Evolutionary conservation across 768 basidiomycete genomes (phyloP), one percentile per base, ranked within the genome.

Genomic region (Rhizopogon salebrosus): DNA sequence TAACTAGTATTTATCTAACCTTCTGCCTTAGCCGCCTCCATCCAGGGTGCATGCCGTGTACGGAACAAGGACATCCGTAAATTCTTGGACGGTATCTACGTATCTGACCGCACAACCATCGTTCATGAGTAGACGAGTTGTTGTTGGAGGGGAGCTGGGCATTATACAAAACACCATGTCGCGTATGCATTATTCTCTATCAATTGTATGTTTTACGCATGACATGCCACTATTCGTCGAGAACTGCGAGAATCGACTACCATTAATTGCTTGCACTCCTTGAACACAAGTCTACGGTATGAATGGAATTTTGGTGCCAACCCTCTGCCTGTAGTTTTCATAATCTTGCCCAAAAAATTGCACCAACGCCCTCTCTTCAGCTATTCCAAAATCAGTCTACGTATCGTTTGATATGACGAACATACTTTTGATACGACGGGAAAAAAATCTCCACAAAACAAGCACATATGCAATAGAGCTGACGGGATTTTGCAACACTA

Each of bases 1-100:
- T 36, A 39, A 27, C 16, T 35, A 34, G 3, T 40, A 34, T 37
- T 18, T 8, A 38, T 18, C 39, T 5, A n/a, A n/a, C 38, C 46
- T 62, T 41, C 57, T 56, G 38, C 53, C 26, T 49, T 56, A 87
- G 93, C 97, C 56, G 97, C 97, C 42, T 91, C 91, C 38, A 98
- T 99, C 69, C 97, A 98, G 70, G 95, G 95, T 62, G 79, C 88
- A 56, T 97, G 93, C 78, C 84, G 87, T 62, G 97, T 99, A 66
- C 89, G 92, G 73, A 97, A 98, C 87, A 99, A 99, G 80, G 95
- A 95, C 80, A 98, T 98, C 75, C 92, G 95, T 65, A 97, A 98
- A 80, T 97, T 98, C 81, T 78, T 97, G 70, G 92, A 95, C 68
- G 89, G 92, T 70, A 83, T 94, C 75, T 93, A 93, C 63, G 91